Evolutionary conservation across 2,329 filamentous ascomycete genomes (phyloP), one percentile per base, ranked within the genome.

Genomic region (Ilyonectria mors-panacis): DNA sequence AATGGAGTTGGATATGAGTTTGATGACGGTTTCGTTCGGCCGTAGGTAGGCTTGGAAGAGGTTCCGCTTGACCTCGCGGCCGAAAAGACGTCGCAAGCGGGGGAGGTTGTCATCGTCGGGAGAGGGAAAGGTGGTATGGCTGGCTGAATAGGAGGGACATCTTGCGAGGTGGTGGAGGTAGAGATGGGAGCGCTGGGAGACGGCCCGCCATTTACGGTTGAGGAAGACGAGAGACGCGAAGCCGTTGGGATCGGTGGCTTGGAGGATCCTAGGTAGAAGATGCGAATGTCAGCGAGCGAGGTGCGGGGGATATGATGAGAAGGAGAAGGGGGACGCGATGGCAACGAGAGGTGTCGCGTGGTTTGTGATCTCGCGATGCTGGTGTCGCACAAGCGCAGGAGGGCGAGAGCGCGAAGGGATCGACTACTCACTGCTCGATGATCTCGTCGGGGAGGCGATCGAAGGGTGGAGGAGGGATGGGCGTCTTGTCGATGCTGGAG

Each of bases 1-100:
- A 72, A 93, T 93, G 6, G 93, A 94, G 56, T 92, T 94, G 42
- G 93, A 96, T 13, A 97, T 90, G 58, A 97, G 85, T 77, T 92
- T 95, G 75, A 97, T 88, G 50, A 93, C 84, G 6, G 92, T 95
- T 75, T 88, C 86, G 66, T 81, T 87, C 4, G 93, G 93, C 19
- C 92, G 88, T 58, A 94, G 79, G 77, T 93, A 95, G 39, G 91
- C 89, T 72, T 93, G 90, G 78, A 95, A 95, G 55, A 94, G 85
- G 80, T 93, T 94, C 64, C 92, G 88, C 80, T 94, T 93, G 71
- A 92, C 88, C 77, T 95, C 91, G 56, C 85, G 85, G 9, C 89
- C 86, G 76, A 96, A 95, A 28, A 88, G 83, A 21, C 85, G 85
- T 63, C 93, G 91, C 35, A 95, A 83, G 21, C 79, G 81, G 50